A percentile compares a stretch with the other conserved stretches of the same genome.
These are phyloP conservation scores for Delonix regia DNA, from an alignment of 306 rosid genomes.

Conservation along the genomic window DNA sequence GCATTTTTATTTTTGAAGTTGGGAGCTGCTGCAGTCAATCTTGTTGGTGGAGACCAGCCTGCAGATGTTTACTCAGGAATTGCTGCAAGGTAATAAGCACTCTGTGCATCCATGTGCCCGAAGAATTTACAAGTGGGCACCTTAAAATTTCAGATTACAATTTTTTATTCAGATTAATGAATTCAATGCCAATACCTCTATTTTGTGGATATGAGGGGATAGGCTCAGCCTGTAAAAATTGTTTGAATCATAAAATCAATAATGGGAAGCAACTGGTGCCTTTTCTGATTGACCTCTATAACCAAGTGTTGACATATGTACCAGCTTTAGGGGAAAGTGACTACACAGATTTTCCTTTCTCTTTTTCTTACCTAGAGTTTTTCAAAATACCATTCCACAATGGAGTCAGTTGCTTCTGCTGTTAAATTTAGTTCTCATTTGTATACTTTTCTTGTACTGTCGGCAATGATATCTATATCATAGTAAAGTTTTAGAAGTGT, in stretches of 20 bases:
- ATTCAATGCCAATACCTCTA: neutral
- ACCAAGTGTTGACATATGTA: neutral
- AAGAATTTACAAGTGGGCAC: constrained; percentile 1
- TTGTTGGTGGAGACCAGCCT: constrained; percentile 84
- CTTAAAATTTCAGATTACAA: constrained; percentile 4
- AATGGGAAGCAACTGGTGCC: neutral
- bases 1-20: constrained; percentile 51
- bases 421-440: neutral
- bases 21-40: constrained; percentile 99
- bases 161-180: neutral
- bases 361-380: neutral
- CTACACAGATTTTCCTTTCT: neutral
- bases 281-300: constrained; percentile 9
- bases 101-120: constrained; percentile 1
- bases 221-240: neutral
- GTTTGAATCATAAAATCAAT: neutral
- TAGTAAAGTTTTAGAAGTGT: neutral
- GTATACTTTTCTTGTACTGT: constrained; percentile 8
- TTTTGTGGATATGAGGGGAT: neutral
- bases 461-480: constrained; percentile 15
- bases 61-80: constrained; percentile 98
- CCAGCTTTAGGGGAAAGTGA: neutral
- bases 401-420: constrained; percentile 4
- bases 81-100: constrained; percentile 71
- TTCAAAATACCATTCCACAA: neutral